Evolutionary conservation across 2,329 filamentous ascomycete genomes (phyloP), one percentile per base, ranked within the genome.

Genomic region (Fusarium nygamai): DNA sequence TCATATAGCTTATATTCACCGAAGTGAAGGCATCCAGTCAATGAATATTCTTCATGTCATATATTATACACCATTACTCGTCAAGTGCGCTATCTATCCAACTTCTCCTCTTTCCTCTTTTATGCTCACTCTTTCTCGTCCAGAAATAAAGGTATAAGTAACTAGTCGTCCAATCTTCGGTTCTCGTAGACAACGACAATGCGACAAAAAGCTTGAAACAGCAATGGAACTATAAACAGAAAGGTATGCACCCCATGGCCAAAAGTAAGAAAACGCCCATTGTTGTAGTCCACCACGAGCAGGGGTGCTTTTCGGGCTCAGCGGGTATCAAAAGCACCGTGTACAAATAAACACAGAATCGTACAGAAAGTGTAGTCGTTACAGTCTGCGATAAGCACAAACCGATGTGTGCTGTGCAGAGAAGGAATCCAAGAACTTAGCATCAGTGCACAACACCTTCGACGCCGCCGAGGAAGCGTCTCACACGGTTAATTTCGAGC

Each of bases 391-490:
- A 46, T 56, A 64, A 50, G 61, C 53, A 62, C 66, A 47, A 53
- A 47, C 41, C 50, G 64, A 51, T 17, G 36, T 41, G 31, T 68
- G 59, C n/a, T 46, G 57, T 48, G 29, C 47, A 56, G 44, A 38
- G 38, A 41, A 41, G 51, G 47, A 24, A 36, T 48, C 14, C 36
- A 34, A 44, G 34, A 36, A 20, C 29, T 29, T 67, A 70, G 71
- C 53, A 78, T 80, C 81, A 86, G 74, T 84, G 82, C 69, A 85
- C 84, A 48, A 88, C 88, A 5, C 89, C 91, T 78, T 95, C 94
- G 6, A 97, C 93, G 64, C 93, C 92, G 36, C 92, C 89, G 64
- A 97, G 84, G 80, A 97, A 97, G 60, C 95, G 90, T 76, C 93
- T 87, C 19, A 97, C 93, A 14, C 94, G 86, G 1, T 89, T 90